Conservation (phyloP, 2,329 filamentous ascomycete genomes). For the Herpomyces periplanetae region DNA sequence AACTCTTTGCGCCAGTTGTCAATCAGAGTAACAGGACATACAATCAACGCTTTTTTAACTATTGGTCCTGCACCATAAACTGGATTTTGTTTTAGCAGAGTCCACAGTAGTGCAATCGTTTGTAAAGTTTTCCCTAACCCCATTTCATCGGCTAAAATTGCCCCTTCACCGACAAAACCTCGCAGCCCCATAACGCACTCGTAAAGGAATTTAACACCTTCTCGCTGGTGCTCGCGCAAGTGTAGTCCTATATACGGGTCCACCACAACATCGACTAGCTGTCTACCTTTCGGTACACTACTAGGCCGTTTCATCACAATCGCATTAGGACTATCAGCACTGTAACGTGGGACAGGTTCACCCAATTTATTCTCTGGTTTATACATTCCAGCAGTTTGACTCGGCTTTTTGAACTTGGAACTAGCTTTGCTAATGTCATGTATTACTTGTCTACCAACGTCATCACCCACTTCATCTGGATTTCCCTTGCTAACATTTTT, state of each 20-base stretch:
- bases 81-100: conserved; percentile 27
- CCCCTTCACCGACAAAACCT: conserved; percentile 21
- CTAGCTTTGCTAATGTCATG: conserved; percentile 7
- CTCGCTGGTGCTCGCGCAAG: conserved; percentile 23
- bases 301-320: conserved; percentile 23
- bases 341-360: conserved; percentile 19
- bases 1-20: conserved; percentile 35
- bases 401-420: conserved; percentile 18
- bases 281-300: conserved; percentile 16
- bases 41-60: conserved; percentile 27
- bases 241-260: conserved; percentile 22
- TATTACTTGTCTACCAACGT: too few relatives aligned
- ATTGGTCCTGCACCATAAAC: conserved; percentile 17
- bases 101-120: conserved; percentile 35
- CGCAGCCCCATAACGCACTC: conserved; percentile 37
- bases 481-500: conserved; percentile 4
- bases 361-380: conserved; percentile 10
- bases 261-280: conserved; percentile 28
- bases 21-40: conserved; percentile 29
- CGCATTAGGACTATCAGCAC: conserved; percentile 17
- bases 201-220: conserved; percentile 28
- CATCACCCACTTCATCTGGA: conserved; percentile 3
- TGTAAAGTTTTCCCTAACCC: conserved; percentile 32
- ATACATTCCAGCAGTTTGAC: conserved; percentile 15
- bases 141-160: conserved; percentile 35